Conservation (phyloP, 2,329 filamentous ascomycete genomes). For the Chaetomium globosum region DNA sequence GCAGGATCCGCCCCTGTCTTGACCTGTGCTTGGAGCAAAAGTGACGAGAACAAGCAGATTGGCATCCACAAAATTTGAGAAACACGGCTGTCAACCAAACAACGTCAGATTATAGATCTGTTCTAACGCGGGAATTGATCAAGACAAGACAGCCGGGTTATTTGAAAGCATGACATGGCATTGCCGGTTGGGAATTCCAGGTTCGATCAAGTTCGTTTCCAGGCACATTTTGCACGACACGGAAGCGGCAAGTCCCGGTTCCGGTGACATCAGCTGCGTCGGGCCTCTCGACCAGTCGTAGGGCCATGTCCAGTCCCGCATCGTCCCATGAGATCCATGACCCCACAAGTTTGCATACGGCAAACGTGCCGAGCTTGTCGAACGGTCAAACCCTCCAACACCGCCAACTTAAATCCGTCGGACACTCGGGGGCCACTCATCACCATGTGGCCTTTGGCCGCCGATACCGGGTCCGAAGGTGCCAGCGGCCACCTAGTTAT, state of each 20-base stretch:
- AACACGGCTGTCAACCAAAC: not conserved
- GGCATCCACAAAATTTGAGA: not conserved
- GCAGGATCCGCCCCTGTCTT: slow-evolving; percentile 8
- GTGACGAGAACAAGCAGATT: not conserved
- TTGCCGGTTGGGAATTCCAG: not conserved
- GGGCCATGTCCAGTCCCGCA: not conserved
- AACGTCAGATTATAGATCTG: not conserved
- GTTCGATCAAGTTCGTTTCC: not conserved
- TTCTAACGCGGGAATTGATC: not conserved
- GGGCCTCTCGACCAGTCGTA: not conserved
- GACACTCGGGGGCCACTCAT: not conserved
- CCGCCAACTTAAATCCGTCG: slow-evolving; percentile 1
- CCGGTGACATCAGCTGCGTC: slow-evolving; percentile 18
- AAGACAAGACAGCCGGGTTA: not conserved
- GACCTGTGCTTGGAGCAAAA: not conserved
- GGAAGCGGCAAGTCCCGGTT: not conserved
- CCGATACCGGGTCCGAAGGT: not conserved
- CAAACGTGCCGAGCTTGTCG: not conserved
- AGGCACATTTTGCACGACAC: not conserved
- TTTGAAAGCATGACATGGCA: not conserved
- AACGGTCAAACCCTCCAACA: not conserved
- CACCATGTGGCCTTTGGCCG: not conserved
- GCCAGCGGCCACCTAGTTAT: no score
- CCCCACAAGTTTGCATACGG: not conserved
- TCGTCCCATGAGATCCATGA: slow-evolving; percentile 4